Evolutionary conservation across 805 yeast genomes (phyloP).

Genomic region (Kodamaea lidongshanica): DNA sequence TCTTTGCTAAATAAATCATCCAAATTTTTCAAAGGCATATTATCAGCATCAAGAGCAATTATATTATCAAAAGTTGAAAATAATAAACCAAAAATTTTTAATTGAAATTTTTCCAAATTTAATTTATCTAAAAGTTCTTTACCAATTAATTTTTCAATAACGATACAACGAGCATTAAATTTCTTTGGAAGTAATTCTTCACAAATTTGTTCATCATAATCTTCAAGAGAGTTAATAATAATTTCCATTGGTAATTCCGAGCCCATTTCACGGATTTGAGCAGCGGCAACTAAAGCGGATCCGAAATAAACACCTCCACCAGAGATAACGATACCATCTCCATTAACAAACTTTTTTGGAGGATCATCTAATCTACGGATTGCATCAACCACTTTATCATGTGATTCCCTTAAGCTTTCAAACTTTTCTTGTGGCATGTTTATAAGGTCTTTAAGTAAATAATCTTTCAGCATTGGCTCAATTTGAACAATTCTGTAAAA

Average conservation of each 20-base stretch:
- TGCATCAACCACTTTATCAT: slow-evolving; percentile 21
- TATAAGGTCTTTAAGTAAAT: slow-evolving; percentile 10
- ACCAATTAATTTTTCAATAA: slow-evolving; percentile 23
- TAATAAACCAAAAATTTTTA: slow-evolving; percentile 27
- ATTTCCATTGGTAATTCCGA: slow-evolving; percentile 31
- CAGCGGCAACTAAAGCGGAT: slow-evolving; percentile 24
- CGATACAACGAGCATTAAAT: slow-evolving; percentile 23
- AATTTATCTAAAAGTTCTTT: slow-evolving; percentile 14
- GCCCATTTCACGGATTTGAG: slow-evolving; percentile 28
- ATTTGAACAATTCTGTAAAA: slow-evolving; percentile 10
- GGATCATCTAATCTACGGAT: slow-evolving; percentile 22
- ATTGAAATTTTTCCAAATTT: slow-evolving; percentile 19
- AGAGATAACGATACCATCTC: slow-evolving; percentile 33
- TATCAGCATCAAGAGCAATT: slow-evolving; percentile 30
- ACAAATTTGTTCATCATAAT: slow-evolving; percentile 24
- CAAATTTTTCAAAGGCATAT: slow-evolving; percentile 26
- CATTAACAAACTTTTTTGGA: slow-evolving; percentile 19
- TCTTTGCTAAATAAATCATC: slow-evolving; percentile 21
- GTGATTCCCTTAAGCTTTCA: slow-evolving; percentile 19
- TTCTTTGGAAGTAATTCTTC: slow-evolving; percentile 17
- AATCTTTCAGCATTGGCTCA: slow-evolving; percentile 11
- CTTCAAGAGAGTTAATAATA: slow-evolving; percentile 20
- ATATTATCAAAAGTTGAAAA: slow-evolving; percentile 29
- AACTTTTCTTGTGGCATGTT: slow-evolving; percentile 14
- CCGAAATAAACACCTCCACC: slow-evolving; percentile 24